A percentile compares a stretch with the other conserved stretches of the same genome.
phyloP scores from a whole-genome alignment of 2,329 filamentous ascomycete genomes.

The Penicillium crustosum region DNA sequence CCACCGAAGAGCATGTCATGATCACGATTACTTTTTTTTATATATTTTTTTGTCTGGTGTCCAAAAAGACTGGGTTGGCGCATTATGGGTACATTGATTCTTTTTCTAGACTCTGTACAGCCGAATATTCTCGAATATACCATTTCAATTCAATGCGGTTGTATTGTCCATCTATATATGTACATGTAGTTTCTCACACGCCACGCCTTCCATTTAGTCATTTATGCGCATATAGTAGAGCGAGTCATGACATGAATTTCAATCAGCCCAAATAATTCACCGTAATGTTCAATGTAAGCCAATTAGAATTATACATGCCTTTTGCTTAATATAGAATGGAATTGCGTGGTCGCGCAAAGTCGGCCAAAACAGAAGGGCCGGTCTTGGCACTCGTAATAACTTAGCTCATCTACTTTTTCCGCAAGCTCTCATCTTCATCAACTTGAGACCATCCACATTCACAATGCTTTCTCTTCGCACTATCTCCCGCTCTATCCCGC shows the following conservation, averaged over 20 bases:
- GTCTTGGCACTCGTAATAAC: conserved; percentile 30
- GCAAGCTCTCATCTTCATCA: conserved; percentile 16
- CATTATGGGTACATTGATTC: conserved; percentile 27
- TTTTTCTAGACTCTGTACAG: conserved; percentile 18
- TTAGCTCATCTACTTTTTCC: conserved; percentile 26
- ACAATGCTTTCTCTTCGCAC: conserved; percentile 70
- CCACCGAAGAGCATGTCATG: conserved; percentile 64
- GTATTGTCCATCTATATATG: not conserved
- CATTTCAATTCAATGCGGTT: conserved; percentile 6
- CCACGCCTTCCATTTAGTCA: not conserved
- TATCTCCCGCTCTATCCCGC: conserved; percentile 66
- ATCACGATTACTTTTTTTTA: conserved; percentile 24
- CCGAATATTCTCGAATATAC: conserved; percentile 13
- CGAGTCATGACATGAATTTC: not conserved
- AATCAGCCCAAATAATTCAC: not conserved
- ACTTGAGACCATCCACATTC: conserved; percentile 20
- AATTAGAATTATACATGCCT: not conserved
- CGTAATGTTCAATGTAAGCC: not conserved
- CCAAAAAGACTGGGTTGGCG: conserved; percentile 20
- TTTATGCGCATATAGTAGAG: not conserved
- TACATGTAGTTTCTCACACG: not conserved
- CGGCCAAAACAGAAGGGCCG: conserved; percentile 17
- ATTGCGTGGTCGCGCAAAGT: conserved; percentile 21
- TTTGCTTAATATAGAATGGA: not conserved
- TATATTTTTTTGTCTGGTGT: conserved; percentile 13